Evolutionary conservation across 2,329 filamentous ascomycete genomes (phyloP), one percentile per base, ranked within the genome.

Genomic region (Orbilia quercus): DNA sequence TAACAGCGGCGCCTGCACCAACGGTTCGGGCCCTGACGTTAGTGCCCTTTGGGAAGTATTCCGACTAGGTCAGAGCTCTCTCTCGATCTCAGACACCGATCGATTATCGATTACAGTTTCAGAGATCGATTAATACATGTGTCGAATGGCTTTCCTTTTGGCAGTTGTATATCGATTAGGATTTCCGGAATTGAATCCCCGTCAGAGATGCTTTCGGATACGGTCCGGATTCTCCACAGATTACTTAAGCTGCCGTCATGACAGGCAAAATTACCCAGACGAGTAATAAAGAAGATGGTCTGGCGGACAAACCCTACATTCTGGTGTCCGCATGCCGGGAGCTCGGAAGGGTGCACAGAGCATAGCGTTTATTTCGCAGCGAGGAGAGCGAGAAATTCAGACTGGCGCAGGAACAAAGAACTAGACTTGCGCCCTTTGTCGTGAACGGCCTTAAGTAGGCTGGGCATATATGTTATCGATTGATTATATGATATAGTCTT

Each of bases 121-220:
- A n/a, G n/a, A n/a, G n/a, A n/a, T n/a, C n/a, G n/a, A n/a, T n/a
- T n/a, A n/a, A n/a, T n/a, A n/a, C n/a, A n/a, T n/a, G 51, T 58
- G 51, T 42, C 50, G 45, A 45, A 48, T n/a, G n/a, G n/a, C n/a
- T n/a, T n/a, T n/a, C n/a, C n/a, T n/a, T n/a, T 38, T 36, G 62
- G 48, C 14, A 51, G 22, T 11, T 48, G 40, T 31, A 42, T 66
- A 66, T 66, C 62, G 62, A 66, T 66, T 57, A 66, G 62, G 25
- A 9, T 55, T 47, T 58, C 51, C 62, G 28, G n/a, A n/a, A n/a
- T n/a, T n/a, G n/a, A n/a, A 12, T 9, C 36, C 36, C 36, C n/a
- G 36, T 40, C 5, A 31, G 4, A 31, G 28, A 31, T 31, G 25
- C 47, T 16, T 16, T 16, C 48, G n/a, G 48, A 36, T 34, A 18